Conservation (phyloP, 2,329 filamentous ascomycete species). For the Colletotrichum theobromicola region DNA sequence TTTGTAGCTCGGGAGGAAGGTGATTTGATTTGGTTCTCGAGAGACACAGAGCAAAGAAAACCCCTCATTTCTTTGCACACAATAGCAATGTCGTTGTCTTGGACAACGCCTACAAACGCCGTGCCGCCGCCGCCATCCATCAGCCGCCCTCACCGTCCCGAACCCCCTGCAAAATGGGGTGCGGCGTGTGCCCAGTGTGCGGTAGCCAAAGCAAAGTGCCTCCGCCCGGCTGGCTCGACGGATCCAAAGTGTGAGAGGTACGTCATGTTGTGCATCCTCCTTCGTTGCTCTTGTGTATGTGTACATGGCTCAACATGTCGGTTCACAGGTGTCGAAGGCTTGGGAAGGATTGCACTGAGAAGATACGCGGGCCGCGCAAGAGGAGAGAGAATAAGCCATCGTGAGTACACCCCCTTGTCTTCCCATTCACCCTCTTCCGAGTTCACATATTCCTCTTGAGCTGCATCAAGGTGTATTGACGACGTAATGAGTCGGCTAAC, state of each 20-base stretch:
- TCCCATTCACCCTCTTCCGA: fast-evolving
- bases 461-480: not conserved
- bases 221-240: slow-evolving; percentile 40
- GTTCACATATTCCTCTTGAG: not conserved
- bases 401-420: slow-evolving; percentile 38
- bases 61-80: not conserved
- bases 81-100: not conserved
- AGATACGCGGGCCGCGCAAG: slow-evolving; percentile 54
- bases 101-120: not conserved
- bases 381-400: slow-evolving; percentile 55
- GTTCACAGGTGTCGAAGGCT: slow-evolving; percentile 50
- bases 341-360: slow-evolving; percentile 50
- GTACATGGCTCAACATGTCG: not conserved
- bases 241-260: slow-evolving; percentile 49
- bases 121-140: not conserved
- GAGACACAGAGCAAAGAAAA: not conserved
- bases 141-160: not conserved
- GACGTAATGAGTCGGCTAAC: not conserved
- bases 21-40: not conserved
- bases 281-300: not conserved
- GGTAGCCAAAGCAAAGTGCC: slow-evolving; percentile 54
- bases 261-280: not conserved
- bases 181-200: slow-evolving; percentile 54
- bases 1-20: not conserved
- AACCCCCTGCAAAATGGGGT: slow-evolving; percentile 43